These are phyloP conservation scores for Echeveria elegans DNA, from an alignment of 164 flowering plant genomes.

Conservation along the genomic window DNA sequence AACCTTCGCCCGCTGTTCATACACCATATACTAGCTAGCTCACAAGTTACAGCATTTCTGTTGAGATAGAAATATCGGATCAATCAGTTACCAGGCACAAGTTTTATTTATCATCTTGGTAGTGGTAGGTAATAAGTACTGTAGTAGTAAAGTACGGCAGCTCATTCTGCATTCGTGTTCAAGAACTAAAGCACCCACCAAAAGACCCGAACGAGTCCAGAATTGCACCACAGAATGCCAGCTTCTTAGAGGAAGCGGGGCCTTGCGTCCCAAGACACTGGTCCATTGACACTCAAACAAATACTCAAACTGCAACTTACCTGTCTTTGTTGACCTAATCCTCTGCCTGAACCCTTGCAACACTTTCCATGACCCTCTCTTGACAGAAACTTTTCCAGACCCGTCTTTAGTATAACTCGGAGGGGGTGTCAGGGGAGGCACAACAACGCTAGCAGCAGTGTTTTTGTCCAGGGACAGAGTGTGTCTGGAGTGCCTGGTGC, in stretches of 20 bases:
- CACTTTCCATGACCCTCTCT: not conserved
- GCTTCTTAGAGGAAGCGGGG: not conserved
- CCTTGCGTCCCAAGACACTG: not conserved
- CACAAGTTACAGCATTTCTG: not conserved
- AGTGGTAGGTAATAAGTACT: not conserved
- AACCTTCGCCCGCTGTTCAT: not conserved
- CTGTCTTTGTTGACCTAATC: not conserved
- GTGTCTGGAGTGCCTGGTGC: constrained; percentile 39
- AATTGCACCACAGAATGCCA: not conserved
- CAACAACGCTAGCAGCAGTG: not conserved
- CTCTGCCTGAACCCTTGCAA: not conserved
- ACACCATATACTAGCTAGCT: not conserved
- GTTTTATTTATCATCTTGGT: not conserved
- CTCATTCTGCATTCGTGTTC: too few species aligned
- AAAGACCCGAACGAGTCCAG: not conserved
- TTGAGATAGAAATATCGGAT: too few species aligned
- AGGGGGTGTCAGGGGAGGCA: too few species aligned
- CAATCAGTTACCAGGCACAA: too few species aligned
- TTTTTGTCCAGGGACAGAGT: not conserved
- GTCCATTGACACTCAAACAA: not conserved
- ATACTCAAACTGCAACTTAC: not conserved
- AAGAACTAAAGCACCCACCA: not conserved
- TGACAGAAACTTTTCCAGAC: not conserved
- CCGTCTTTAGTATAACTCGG: not conserved
- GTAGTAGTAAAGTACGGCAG: too few species aligned